Percentiles rank a stretch among this genome's conserved stretches.
phyloP scores from a whole-genome alignment of 1,284 basidiomycete genomes.

The Fomitiporia mediterranea region DNA sequence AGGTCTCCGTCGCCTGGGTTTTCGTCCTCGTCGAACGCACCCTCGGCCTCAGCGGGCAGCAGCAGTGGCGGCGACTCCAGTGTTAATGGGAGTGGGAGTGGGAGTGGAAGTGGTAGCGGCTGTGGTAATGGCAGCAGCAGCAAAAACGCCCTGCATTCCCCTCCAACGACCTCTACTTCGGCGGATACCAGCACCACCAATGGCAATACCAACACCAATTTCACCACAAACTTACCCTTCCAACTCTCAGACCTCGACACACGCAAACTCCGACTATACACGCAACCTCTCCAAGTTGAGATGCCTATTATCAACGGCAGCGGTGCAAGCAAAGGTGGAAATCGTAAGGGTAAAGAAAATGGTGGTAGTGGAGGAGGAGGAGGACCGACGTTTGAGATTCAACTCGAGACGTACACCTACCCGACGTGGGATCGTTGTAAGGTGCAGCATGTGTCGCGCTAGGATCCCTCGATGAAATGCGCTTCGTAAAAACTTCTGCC shows the following conservation, averaged over 20 bases:
- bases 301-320: conserved; percentile 34
- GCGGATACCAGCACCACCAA: too few relatives aligned
- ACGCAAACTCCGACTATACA: conserved; percentile 46
- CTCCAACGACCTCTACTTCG: too few relatives aligned
- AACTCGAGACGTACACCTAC: conserved; percentile 44
- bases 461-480: not conserved
- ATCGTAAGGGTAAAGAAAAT: conserved; percentile 24
- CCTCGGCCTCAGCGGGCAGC: conserved; percentile 1
- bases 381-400: conserved; percentile 32
- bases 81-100: not conserved
- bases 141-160: not conserved
- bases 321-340: conserved; percentile 24
- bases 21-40: conserved; percentile 5
- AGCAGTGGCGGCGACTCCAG: not conserved
- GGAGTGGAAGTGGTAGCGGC: not conserved
- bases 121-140: not conserved
- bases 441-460: conserved; percentile 32
- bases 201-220: too few relatives aligned
- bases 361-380: conserved; percentile 25
- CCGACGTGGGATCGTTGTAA: conserved; percentile 62
- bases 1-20: conserved; percentile 10
- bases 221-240: conserved; percentile 39
- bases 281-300: conserved; percentile 40
- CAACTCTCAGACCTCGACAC: conserved; percentile 43
- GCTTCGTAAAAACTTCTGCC: not conserved